Conservation (phyloP, 1,284 basidiomycete genomes). For the Ceratobasidium papillatum region DNA sequence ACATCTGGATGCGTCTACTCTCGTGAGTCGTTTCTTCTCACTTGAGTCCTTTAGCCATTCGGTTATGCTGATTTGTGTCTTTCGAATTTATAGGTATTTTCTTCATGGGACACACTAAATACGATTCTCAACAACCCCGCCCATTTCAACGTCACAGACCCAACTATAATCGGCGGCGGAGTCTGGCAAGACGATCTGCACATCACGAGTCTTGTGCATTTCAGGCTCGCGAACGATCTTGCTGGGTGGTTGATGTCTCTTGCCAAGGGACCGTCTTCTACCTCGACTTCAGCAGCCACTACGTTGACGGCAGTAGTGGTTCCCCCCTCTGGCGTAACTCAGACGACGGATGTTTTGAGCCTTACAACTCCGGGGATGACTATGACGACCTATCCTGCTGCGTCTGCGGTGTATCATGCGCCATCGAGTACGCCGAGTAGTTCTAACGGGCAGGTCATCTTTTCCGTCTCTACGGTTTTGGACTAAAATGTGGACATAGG, state of each 20-base stretch:
- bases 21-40: neutral
- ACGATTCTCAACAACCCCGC: constrained; percentile 7
- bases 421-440: constrained; percentile 7
- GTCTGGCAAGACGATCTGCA: constrained; percentile 17
- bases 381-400: neutral
- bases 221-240: neutral
- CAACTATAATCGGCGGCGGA: neutral
- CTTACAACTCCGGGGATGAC: neutral
- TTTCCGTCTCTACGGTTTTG: neutral
- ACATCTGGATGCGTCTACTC: neutral
- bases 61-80: neutral
- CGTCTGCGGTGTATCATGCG: neutral
- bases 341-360: too few relatives aligned
- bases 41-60: neutral
- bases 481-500: neutral
- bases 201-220: constrained; percentile 6
- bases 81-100: neutral
- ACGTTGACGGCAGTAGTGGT: neutral
- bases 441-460: constrained; percentile 3
- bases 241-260: neutral
- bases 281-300: neutral
- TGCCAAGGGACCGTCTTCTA: neutral
- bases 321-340: neutral
- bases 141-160: constrained; percentile 5
- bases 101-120: constrained; percentile 11